These are phyloP conservation scores for Schizonepeta tenuifolia DNA, from an alignment of 257 asterid species.

Conservation along the genomic window DNA sequence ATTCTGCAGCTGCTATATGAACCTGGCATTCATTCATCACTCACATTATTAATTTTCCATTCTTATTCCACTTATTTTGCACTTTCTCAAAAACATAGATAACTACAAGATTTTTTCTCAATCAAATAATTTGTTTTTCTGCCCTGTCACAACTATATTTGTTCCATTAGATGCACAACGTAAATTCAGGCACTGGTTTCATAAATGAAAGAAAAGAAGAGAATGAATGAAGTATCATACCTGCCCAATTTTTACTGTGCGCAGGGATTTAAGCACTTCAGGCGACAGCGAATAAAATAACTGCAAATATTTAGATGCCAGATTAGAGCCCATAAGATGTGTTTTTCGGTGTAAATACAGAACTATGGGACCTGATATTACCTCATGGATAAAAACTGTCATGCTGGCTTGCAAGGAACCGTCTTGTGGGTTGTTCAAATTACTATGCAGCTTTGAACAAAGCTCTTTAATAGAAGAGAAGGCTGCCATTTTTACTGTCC, in stretches of 20 bases:
- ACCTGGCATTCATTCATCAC: slow-evolving; percentile 55
- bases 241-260: slow-evolving; percentile 82
- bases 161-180: background rate
- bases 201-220: slow-evolving; percentile 12
- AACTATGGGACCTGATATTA: slow-evolving; percentile 37
- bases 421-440: slow-evolving; percentile 43
- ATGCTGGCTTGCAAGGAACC: slow-evolving; percentile 36
- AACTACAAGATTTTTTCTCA: background rate
- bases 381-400: slow-evolving; percentile 65
- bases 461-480: slow-evolving; percentile 79
- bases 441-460: slow-evolving; percentile 55
- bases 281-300: slow-evolving; percentile 60
- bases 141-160: background rate
- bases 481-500: slow-evolving; percentile 71
- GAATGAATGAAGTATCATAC: slow-evolving; percentile 40
- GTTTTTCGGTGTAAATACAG: slow-evolving; percentile 6
- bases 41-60: background rate
- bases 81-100: background rate
- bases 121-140: background rate
- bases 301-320: slow-evolving; percentile 49
- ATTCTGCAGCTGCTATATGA: slow-evolving; percentile 82
- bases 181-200: slow-evolving; percentile 10
- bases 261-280: slow-evolving; percentile 67
- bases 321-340: slow-evolving; percentile 31
- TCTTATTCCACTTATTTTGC: too few relatives aligned